Conservation (phyloP, 2,329 filamentous ascomycete genomes). For the Trichophaea hybrida region DNA sequence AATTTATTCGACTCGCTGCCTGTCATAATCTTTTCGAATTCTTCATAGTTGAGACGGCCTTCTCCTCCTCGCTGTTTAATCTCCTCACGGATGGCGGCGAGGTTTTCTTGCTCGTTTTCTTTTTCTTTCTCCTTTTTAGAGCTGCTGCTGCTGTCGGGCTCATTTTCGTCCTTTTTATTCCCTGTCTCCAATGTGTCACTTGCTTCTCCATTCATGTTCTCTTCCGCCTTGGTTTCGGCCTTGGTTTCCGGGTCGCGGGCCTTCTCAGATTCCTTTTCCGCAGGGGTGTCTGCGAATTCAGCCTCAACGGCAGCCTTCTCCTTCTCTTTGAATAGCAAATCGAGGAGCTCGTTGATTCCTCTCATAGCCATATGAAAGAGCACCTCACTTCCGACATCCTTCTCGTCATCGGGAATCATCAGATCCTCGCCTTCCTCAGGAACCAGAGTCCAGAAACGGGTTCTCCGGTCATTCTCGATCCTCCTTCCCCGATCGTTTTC, state of each 20-base stretch:
- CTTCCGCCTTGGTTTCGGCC: background rate
- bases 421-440: slow-evolving; percentile 43
- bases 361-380: slow-evolving; percentile 85
- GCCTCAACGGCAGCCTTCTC: slow-evolving; percentile 58
- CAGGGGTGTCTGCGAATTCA: background rate
- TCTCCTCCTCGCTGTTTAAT: slow-evolving; percentile 60
- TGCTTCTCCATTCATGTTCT: background rate
- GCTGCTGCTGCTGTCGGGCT: background rate
- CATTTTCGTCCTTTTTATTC: background rate
- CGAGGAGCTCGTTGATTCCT: slow-evolving; percentile 81
- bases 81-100: slow-evolving; percentile 54
- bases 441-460: slow-evolving; percentile 7
- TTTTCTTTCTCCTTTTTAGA: background rate
- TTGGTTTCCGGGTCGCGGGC: background rate
- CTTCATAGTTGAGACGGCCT: slow-evolving; percentile 60
- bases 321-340: slow-evolving; percentile 66
- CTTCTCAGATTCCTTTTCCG: background rate
- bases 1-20: slow-evolving; percentile 49
- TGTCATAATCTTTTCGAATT: slow-evolving; percentile 65
- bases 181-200: background rate
- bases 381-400: slow-evolving; percentile 73
- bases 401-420: slow-evolving; percentile 53
- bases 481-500: background rate
- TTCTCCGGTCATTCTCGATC: slow-evolving; percentile 3
- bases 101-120: slow-evolving; percentile 35